Conservation (phyloP, 2,329 filamentous ascomycete genomes). For the Graphium sp. region DNA sequence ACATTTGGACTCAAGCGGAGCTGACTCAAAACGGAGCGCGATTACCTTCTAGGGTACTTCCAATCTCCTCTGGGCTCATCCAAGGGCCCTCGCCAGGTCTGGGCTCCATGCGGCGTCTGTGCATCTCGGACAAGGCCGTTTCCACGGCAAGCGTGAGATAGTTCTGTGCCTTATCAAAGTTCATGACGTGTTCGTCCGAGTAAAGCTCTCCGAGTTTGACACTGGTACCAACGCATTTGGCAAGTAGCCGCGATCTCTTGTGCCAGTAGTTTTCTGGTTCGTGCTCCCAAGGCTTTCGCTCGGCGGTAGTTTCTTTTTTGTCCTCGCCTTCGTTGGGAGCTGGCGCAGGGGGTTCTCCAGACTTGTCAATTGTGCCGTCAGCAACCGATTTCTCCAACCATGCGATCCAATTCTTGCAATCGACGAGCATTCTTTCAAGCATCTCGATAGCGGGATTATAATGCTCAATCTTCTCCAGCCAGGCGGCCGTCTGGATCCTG, state of each 20-base stretch:
- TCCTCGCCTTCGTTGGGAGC: conserved; percentile 1
- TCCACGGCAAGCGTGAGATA: conserved; percentile 69
- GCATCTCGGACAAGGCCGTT: conserved; percentile 57
- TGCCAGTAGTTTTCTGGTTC: conserved; percentile 31
- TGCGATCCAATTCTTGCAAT: conserved; percentile 47
- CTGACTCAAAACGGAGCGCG: background rate
- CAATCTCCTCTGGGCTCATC: conserved; percentile 55
- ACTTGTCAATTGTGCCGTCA: conserved; percentile 26
- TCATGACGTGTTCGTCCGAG: conserved; percentile 55
- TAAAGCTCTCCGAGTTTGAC: conserved; percentile 81
- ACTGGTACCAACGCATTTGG: conserved; percentile 57
- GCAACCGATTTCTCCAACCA: conserved; percentile 30
- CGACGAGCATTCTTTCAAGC: conserved; percentile 56
- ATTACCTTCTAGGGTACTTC: conserved; percentile 53
- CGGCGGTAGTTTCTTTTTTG: conserved; percentile 4
- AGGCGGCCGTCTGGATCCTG: conserved; percentile 61
- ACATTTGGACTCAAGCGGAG: background rate
- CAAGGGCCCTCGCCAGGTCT: conserved; percentile 56
- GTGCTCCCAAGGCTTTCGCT: conserved; percentile 7
- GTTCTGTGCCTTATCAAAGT: conserved; percentile 53
- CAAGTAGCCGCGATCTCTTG: conserved; percentile 50
- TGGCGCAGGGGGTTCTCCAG: conserved; percentile 15
- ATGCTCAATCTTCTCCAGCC: conserved; percentile 64
- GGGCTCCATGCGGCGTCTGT: conserved; percentile 46
- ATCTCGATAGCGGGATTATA: conserved; percentile 58